phyloP scores from a whole-genome alignment of 257 asterid genomes.

The Capsicum pubescens region DNA sequence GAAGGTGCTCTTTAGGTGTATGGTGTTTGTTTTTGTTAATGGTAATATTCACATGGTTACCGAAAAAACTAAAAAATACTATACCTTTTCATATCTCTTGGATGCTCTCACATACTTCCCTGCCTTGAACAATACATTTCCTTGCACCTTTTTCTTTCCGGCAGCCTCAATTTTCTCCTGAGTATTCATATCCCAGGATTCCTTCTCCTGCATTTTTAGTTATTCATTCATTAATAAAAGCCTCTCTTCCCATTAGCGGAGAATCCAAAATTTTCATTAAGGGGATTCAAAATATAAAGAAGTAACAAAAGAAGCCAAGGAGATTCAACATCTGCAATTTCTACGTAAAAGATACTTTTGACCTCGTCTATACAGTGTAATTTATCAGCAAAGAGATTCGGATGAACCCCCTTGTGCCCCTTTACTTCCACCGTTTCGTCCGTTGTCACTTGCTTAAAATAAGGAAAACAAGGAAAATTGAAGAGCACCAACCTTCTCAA shows the following conservation, averaged over 20 bases:
- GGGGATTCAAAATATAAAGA: neutral
- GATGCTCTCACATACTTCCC: constrained; percentile 62
- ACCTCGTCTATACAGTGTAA: accelerated
- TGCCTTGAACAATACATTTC: constrained; percentile 56
- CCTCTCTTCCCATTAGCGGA: neutral
- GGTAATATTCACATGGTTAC: too few species aligned
- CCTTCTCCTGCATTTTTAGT: constrained; percentile 54
- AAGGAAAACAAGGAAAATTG: neutral
- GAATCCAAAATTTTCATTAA: too few species aligned
- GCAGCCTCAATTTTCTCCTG: constrained; percentile 63
- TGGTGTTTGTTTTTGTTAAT: too few species aligned
- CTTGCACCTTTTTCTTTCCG: constrained; percentile 63
- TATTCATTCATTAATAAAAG: neutral
- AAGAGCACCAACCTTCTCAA: constrained; percentile 52
- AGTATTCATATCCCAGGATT: constrained; percentile 64
- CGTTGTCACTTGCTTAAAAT: neutral
- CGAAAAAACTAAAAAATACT: neutral
- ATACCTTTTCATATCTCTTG: constrained; percentile 61
- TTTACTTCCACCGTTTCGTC: neutral
- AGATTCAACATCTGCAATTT: neutral
- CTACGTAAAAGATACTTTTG: neutral
- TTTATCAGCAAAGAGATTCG: neutral
- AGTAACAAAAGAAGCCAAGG: accelerated
- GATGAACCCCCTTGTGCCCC: neutral
- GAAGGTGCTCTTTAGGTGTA: too few species aligned